Evolutionary conservation across 2,329 filamentous ascomycete species (phyloP).

Genomic region (Fusarium staphyleae): DNA sequence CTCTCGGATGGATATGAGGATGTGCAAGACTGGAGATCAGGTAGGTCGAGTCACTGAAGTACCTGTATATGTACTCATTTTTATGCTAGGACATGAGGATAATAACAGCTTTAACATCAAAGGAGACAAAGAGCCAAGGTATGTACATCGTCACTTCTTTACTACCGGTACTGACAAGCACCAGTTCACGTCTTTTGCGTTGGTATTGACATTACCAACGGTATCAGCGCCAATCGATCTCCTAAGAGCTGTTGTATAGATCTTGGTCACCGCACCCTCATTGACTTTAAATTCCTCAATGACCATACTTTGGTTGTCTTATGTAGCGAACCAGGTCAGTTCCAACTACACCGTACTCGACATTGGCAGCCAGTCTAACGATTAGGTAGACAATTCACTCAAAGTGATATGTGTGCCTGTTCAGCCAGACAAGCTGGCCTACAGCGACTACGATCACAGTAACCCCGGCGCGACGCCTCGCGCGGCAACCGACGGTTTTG

Average conservation of each 20-base stretch:
- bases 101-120: conserved; percentile 53
- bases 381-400: conserved; percentile 36
- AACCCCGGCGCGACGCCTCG: conserved; percentile 7
- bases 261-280: conserved; percentile 53
- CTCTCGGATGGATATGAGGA: conserved; percentile 63
- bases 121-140: conserved; percentile 50
- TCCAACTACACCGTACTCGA: not conserved
- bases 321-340: conserved; percentile 51
- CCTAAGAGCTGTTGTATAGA: conserved; percentile 52
- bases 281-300: conserved; percentile 74
- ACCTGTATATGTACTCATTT: conserved; percentile 19
- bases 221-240: conserved; percentile 59
- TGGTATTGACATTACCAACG: conserved; percentile 60
- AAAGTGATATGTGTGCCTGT: conserved; percentile 48
- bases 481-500: conserved; percentile 27
- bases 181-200: conserved; percentile 66
- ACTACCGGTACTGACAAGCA: not conserved
- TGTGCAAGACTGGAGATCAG: conserved; percentile 51
- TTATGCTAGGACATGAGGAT: conserved; percentile 46
- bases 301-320: conserved; percentile 68
- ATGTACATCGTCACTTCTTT: conserved; percentile 4
- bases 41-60: conserved; percentile 41
- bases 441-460: conserved; percentile 46
- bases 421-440: conserved; percentile 47
- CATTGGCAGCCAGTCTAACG: not conserved